Evolutionary conservation across 768 basidiomycete species (phyloP).

Genomic region (Tephrocybe sp.): DNA sequence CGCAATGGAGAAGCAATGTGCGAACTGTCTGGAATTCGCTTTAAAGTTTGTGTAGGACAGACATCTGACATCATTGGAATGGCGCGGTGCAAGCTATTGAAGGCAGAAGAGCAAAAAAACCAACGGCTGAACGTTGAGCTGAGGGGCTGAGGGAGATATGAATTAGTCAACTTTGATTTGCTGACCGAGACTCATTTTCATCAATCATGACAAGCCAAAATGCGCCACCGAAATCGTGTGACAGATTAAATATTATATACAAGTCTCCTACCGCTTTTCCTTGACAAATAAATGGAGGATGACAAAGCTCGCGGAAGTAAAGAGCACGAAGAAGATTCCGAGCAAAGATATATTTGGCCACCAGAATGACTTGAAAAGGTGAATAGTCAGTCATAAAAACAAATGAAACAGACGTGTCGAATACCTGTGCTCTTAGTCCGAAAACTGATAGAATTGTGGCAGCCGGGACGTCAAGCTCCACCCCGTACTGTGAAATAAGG

Average conservation of each 20-base stretch:
- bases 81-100: too few species aligned
- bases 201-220: too few species aligned
- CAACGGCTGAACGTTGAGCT: too few species aligned
- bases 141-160: too few species aligned
- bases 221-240: too few species aligned
- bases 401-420: conserved; percentile 20
- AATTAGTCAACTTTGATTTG: too few species aligned
- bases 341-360: conserved; percentile 93
- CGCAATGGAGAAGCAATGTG: too few species aligned
- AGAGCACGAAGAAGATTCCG: conserved; percentile 81
- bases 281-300: conserved; percentile 88
- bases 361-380: conserved; percentile 79
- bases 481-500: conserved; percentile 70
- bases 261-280: conserved; percentile 55
- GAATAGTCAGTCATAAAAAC: conserved; percentile 2
- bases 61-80: too few species aligned
- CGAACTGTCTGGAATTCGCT: too few species aligned
- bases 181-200: too few species aligned
- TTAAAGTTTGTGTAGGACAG: too few species aligned
- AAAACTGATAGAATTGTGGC: conserved; percentile 95
- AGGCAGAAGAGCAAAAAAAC: too few species aligned
- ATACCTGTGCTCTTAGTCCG: conserved; percentile 83
- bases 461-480: conserved; percentile 94
- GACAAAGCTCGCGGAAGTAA: conserved; percentile 76
- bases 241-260: conserved; percentile 9